Evolutionary conservation across 2,329 filamentous ascomycete genomes (phyloP), one percentile per base, ranked within the genome.

Genomic region (Colletotrichum musae): DNA sequence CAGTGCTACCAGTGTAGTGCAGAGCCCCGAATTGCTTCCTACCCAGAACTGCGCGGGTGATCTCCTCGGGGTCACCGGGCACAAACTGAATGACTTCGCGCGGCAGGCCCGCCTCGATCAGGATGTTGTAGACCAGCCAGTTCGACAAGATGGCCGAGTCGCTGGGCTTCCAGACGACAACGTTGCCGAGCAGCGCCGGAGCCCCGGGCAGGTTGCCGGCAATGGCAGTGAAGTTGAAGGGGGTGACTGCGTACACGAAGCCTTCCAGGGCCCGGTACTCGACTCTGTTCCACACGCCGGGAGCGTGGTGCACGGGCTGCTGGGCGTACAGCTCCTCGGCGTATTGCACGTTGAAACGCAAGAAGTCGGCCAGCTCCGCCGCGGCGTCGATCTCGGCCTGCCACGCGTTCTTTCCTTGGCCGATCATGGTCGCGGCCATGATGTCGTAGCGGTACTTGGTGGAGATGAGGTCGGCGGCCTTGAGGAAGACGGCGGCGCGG

Each of bases 311-410:
- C 59, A 86, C 87, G 15, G 95, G 95, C 82, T 99, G 96, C 78
- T 94, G 91, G 45, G 89, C 89, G 80, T 98, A 97, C 64, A 97
- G 85, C 79, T 98, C 93, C 83, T 97, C 92, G 32, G 95, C 95
- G 77, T 96, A 98, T 80, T 95, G 91, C 61, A 98, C 95, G 78
- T 96, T 96, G 86, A 98, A 97, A 78, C 94, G 90, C 79, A 98
- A 85, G 83, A 98, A 98, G 80, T 99, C 95, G 74, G 90, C 92
- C 75, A 97, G 83, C 86, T 99, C 96, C 9, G 95, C 95, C 18
- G 95, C 95, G 47, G 95, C 89, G 81, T 98, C 95, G 72, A 98
- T 98, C 87, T 99, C 95, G n/a, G 96, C 95, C 83, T 99, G 95
- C 94, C 94, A 98, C 56, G 94, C 94, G 80, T 98, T 98, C 89